Base-by-base conservation (phyloP, 768 basidiomycete species). In the Pleurotus platypus region DNA sequence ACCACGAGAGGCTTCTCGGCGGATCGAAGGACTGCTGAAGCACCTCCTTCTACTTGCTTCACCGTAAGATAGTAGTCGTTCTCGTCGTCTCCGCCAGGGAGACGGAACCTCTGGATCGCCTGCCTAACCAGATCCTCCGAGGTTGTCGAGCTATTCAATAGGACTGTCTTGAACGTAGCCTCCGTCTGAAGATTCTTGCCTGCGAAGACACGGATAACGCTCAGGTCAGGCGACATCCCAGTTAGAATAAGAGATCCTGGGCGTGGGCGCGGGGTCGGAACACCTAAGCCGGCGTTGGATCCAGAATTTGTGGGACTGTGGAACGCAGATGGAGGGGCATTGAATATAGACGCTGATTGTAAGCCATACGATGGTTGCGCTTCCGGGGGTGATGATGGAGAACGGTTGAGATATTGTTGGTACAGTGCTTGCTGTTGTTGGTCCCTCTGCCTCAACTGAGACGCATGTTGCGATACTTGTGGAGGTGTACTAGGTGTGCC, bases 161-260 rank as follows among this genome's bases (percentile, higher is more conserved):
- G 73, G 1, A 96, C 97, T 5, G 97, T 98, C 76, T 98, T 98
- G 81, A 99, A 99, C 4, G 96, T 97, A 2, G 94, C 93, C 64
- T 98, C 95, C 0, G 94, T 92, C 68, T 94, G 87, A 61, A 98
- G 68, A 62, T 92, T 81, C 62, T 89, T 85, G 26, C 96, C 97
- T 0, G 96, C 95, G 66, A 99, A 99, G 39, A 99, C 86, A 22
- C 97, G 90, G 50, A 99, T 87, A 60, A 99, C 97, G 63, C 89
- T 97, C 56, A 99, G 81, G 55, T 94, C 87, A 0, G 90, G 92
- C 22, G 82, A 69, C 38, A 80, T 72, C 11, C 83, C 77, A 2
- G 86, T 80, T 12, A 92, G 75, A 27, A 92, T 84, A 18, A 93
- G 74, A 4, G 91, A 92, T 2, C 90, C 90, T 0, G 90, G 90